These are phyloP conservation scores for Tetrapisispora taiwanensis DNA, from an alignment of 805 yeast genomes.

Conservation along the genomic window DNA sequence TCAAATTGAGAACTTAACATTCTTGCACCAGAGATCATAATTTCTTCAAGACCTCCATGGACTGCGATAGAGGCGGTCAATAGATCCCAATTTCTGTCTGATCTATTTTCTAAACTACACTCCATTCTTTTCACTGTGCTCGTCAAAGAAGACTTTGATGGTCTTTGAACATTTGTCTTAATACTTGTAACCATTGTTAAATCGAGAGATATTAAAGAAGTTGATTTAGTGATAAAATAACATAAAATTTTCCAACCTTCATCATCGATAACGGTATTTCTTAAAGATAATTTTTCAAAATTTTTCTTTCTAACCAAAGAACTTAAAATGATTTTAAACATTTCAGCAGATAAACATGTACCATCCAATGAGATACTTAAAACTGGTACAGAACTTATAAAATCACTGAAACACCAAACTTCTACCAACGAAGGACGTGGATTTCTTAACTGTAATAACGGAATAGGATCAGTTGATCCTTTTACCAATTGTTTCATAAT, in stretches of 20 bases:
- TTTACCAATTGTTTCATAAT: constrained; percentile 66
- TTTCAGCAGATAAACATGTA: constrained; percentile 59
- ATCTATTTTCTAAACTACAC: constrained; percentile 35
- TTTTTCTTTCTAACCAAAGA: constrained; percentile 56
- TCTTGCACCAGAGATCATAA: constrained; percentile 74
- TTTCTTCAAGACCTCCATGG: constrained; percentile 71
- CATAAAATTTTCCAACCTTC: constrained; percentile 78
- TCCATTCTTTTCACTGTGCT: constrained; percentile 31
- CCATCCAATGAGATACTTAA: constrained; percentile 73
- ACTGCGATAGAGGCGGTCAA: constrained; percentile 65
- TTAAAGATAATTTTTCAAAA: constrained; percentile 61
- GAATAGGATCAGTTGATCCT: constrained; percentile 70
- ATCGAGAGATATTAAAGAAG: constrained; percentile 48
- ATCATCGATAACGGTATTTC: constrained; percentile 66
- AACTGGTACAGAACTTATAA: constrained; percentile 75
- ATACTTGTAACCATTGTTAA: constrained; percentile 41
- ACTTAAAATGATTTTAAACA: constrained; percentile 59
- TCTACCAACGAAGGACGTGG: constrained; percentile 86
- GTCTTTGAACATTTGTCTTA: constrained; percentile 31
- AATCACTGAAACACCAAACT: constrained; percentile 78
- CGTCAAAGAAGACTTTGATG: constrained; percentile 28
- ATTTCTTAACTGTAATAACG: constrained; percentile 64
- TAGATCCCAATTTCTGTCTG: constrained; percentile 76
- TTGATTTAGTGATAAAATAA: constrained; percentile 62
- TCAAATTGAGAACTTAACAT: constrained; percentile 45